These are phyloP conservation scores for Platanthera guangdongensis DNA, from an alignment of 106 monocot species.

Conservation along the genomic window DNA sequence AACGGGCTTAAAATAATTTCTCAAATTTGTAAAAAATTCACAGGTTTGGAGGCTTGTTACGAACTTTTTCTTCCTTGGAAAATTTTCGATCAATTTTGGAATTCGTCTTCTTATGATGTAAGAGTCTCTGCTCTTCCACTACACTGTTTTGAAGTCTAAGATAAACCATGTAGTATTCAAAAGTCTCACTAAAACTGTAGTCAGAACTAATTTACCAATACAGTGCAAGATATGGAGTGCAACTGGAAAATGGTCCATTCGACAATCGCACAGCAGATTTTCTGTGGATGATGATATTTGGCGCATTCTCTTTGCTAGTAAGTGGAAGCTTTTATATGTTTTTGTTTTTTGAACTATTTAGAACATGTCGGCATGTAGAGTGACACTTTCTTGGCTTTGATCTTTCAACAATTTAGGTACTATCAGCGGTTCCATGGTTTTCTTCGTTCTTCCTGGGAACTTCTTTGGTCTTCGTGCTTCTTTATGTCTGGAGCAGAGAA, in stretches of 20 bases:
- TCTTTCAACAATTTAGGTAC: constrained; percentile 29
- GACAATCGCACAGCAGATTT: constrained; percentile 77
- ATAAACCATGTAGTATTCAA: background rate
- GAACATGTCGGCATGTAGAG: background rate
- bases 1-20: background rate
- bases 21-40: constrained; percentile 1
- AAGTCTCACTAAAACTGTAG: background rate
- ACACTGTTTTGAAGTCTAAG: background rate
- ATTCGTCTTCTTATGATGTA: constrained; percentile 97
- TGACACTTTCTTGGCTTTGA: background rate
- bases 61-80: constrained; percentile 83
- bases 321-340: background rate
- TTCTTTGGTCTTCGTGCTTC: constrained; percentile 89
- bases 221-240: constrained; percentile 89
- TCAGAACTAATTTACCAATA: constrained; percentile 11
- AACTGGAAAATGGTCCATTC: constrained; percentile 81
- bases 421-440: constrained; percentile 53
- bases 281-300: constrained; percentile 97
- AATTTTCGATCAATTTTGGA: constrained; percentile 95
- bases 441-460: constrained; percentile 36
- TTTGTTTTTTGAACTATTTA: background rate
- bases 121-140: constrained; percentile 10
- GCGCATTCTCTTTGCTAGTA: constrained; percentile 69
- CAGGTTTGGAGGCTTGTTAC: constrained; percentile 88
- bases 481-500: constrained; percentile 96